Evolutionary conservation across 139 green algal species (phyloP).

Genomic region (Yamagishiella unicocca): DNA sequence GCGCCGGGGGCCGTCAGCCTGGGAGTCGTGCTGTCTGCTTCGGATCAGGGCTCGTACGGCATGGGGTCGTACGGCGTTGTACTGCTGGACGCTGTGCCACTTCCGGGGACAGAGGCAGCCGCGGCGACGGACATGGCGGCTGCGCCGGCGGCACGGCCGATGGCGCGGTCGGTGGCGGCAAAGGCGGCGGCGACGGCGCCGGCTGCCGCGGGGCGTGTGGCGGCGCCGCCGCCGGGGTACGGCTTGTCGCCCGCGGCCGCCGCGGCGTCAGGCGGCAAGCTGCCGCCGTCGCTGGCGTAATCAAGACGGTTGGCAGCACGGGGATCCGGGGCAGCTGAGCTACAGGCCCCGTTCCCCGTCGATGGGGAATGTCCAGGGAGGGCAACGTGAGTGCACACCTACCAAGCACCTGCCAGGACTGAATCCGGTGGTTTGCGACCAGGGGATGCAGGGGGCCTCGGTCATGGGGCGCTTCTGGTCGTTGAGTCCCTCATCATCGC

Average conservation of each 20-base stretch:
- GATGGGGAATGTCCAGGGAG: too few species aligned
- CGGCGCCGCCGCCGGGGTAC: slow-evolving; percentile 30
- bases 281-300: background rate
- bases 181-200: background rate
- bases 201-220: background rate
- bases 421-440: too few species aligned
- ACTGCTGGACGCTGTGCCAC: slow-evolving; percentile 41
- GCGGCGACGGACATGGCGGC: too few species aligned
- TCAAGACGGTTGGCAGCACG: slow-evolving; percentile 3
- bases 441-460: too few species aligned
- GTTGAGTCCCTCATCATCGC: too few species aligned
- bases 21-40: background rate
- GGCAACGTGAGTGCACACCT: too few species aligned
- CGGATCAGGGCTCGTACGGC: background rate
- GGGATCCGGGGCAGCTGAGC: too few species aligned
- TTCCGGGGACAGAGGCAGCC: too few species aligned
- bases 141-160: background rate
- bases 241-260: slow-evolving; percentile 29
- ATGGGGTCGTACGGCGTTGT: background rate
- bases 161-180: too few species aligned
- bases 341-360: too few species aligned
- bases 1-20: slow-evolving; percentile 9
- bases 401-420: too few species aligned
- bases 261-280: background rate
- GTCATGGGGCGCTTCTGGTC: too few species aligned